Base-by-base conservation (phyloP, 176 grass and related monocot species). In the Panicum miliaceum region DNA sequence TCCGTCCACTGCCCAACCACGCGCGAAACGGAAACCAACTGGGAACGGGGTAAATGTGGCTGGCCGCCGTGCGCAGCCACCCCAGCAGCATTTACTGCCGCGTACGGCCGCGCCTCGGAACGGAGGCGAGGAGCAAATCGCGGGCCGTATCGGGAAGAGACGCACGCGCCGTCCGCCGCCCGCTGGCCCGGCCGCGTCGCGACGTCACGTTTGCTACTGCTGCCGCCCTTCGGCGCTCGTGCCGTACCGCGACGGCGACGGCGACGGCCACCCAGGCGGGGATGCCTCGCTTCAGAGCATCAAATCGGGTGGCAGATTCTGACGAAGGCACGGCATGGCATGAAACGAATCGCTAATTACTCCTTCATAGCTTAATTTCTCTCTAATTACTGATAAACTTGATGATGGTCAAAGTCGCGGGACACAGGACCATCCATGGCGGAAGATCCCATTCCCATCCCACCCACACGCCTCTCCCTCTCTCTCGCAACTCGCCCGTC, bases 51-150 rank as follows among this genome's bases (percentile, higher is more conserved):
- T 62, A 34, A 60, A 81, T 45, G 77, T 22, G 29, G 29, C n/a
- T 5, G 48, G 22, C 42, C 42, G 7, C 6, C 2, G 7, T 16
- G 41, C 41, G 41, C 68, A 15, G n/a, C 68, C 19, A 25, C 45
- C 7, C 63, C 57, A 45, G 29, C 72, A 48, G 19, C 84, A 83
- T 77, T 86, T 86, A 68, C 19, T 38, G 11, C 78, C 48, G 7
- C 27, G 73, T 75, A 56, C 85, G 72, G 72, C 50, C 50, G 50
- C 63, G 68, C 52, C 43, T 86, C 69, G 74, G 76, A 73, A 58
- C 79, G 82, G 52, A 78, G 35, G 23, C 6, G 82, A 86, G 82
- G 82, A 92, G 88, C 66, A 83, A 92, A 94, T 86, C 90, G 83
- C 87, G 90, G 88, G 68, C 69, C 82, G 82, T 70, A 81, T 86